Conservation (phyloP, 1,284 basidiomycete genomes). For the Ceratobasidium sp. region DNA sequence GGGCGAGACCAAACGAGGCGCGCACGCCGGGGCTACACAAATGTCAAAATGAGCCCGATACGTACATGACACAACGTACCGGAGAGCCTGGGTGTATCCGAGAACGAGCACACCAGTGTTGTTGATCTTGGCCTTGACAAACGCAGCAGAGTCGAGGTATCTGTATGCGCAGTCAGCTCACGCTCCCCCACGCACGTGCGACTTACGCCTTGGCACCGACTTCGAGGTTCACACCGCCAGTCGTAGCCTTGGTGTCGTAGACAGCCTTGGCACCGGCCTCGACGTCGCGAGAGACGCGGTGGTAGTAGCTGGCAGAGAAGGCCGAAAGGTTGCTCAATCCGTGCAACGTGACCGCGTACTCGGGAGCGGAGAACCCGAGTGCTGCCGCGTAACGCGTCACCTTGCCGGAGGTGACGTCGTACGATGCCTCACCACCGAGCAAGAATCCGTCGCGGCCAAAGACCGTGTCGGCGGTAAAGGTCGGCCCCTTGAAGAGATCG, state of each 20-base stretch:
- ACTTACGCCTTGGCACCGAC: constrained; percentile 94
- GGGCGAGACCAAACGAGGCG: constrained; percentile 67
- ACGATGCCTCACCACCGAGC: constrained; percentile 92
- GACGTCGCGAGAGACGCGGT: constrained; percentile 92
- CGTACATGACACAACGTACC: constrained; percentile 38
- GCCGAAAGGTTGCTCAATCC: constrained; percentile 93
- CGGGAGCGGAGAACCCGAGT: constrained; percentile 92
- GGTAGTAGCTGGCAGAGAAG: constrained; percentile 98
- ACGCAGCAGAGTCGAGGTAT: constrained; percentile 87
- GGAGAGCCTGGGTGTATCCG: constrained; percentile 90
- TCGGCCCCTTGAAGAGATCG: constrained; percentile 98
- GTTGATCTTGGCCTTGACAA: constrained; percentile 99
- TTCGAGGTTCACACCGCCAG: constrained; percentile 89
- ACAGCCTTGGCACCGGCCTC: constrained; percentile 98
- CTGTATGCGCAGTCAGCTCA: constrained; percentile 48
- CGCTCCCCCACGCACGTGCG: background rate
- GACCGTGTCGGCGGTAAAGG: constrained; percentile 95
- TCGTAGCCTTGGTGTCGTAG: constrained; percentile 93
- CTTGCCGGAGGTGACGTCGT: constrained; percentile 94
- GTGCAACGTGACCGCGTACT: constrained; percentile 96
- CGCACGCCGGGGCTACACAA: constrained; percentile 85
- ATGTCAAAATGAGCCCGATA: constrained; percentile 7
- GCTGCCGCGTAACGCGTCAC: constrained; percentile 93
- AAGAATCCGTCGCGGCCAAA: constrained; percentile 98
- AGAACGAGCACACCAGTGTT: constrained; percentile 83